A percentile compares a stretch with the other conserved stretches of the same genome.
Conservation (phyloP, 805 yeast species). For the Candida pseudoglaebosa region DNA sequence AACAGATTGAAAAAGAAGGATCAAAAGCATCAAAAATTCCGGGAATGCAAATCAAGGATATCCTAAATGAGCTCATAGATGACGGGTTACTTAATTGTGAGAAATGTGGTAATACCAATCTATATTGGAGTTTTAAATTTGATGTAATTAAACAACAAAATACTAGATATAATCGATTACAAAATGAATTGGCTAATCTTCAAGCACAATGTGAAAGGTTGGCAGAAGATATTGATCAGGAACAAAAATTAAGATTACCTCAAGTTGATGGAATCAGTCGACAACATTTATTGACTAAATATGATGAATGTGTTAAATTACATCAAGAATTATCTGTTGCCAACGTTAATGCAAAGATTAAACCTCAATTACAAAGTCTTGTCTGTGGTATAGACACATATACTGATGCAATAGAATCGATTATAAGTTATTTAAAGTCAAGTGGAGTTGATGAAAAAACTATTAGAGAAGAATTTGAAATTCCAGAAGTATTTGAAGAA, state of each 20-base stretch:
- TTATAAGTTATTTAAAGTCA: neutral
- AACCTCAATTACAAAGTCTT: neutral
- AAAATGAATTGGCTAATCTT: constrained; percentile 6
- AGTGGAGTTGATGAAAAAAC: neutral
- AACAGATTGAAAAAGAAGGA: constrained; percentile 47
- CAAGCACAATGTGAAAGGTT: constrained; percentile 10
- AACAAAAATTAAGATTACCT: neutral
- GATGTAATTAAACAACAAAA: constrained; percentile 13
- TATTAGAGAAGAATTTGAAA: neutral
- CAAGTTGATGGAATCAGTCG: neutral
- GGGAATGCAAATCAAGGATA: constrained; percentile 52
- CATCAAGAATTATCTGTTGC: neutral
- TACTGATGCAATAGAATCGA: neutral
- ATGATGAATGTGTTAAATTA: neutral
- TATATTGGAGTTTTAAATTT: constrained; percentile 48
- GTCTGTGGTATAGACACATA: constrained; percentile 1
- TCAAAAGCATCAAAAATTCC: constrained; percentile 46
- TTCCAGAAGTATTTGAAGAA: neutral
- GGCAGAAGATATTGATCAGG: neutral
- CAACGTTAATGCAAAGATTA: neutral
- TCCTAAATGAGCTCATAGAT: constrained; percentile 44
- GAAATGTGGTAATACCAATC: constrained; percentile 52
- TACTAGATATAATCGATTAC: constrained; percentile 5
- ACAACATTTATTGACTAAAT: neutral
- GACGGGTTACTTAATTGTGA: constrained; percentile 47